Evolutionary conservation across 2,329 filamentous ascomycete genomes (phyloP).

Genomic region (Neofusicoccum sp.): DNA sequence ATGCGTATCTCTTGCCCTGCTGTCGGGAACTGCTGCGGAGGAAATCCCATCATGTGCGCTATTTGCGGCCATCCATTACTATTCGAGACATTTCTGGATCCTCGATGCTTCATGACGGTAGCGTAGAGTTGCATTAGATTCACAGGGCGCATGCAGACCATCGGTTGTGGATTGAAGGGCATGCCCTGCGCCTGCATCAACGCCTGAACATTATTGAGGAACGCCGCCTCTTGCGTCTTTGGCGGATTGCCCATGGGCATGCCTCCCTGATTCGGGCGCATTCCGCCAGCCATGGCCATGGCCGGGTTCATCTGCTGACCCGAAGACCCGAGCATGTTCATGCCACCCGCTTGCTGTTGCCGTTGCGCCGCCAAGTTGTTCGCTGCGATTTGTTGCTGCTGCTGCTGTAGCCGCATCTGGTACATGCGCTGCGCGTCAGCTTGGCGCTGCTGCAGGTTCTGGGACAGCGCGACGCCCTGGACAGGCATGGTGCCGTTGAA

Average conservation of each 20-base stretch:
- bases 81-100: constrained; percentile 70
- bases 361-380: constrained; percentile 38
- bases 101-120: constrained; percentile 71
- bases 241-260: constrained; percentile 14
- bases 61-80: constrained; percentile 72
- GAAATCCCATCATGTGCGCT: constrained; percentile 52
- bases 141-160: constrained; percentile 70
- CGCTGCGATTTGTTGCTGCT: constrained; percentile 61
- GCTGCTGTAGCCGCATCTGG: constrained; percentile 77
- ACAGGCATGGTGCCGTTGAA: constrained; percentile 47
- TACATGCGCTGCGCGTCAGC: constrained; percentile 74
- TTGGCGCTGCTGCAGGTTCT: constrained; percentile 49
- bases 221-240: constrained; percentile 21
- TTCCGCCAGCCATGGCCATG: constrained; percentile 18
- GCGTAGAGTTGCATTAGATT: constrained; percentile 77
- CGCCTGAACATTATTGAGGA: constrained; percentile 69
- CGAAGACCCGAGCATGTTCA: constrained; percentile 32
- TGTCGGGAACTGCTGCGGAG: constrained; percentile 50
- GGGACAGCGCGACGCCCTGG: constrained; percentile 48
- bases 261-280: constrained; percentile 19
- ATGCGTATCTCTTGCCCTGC: constrained; percentile 68
- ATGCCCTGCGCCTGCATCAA: constrained; percentile 75
- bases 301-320: constrained; percentile 28
- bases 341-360: constrained; percentile 37
- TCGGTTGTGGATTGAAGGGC: constrained; percentile 71